Base-by-base conservation (phyloP, 2,329 filamentous ascomycete genomes). In the Fusarium compactum region DNA sequence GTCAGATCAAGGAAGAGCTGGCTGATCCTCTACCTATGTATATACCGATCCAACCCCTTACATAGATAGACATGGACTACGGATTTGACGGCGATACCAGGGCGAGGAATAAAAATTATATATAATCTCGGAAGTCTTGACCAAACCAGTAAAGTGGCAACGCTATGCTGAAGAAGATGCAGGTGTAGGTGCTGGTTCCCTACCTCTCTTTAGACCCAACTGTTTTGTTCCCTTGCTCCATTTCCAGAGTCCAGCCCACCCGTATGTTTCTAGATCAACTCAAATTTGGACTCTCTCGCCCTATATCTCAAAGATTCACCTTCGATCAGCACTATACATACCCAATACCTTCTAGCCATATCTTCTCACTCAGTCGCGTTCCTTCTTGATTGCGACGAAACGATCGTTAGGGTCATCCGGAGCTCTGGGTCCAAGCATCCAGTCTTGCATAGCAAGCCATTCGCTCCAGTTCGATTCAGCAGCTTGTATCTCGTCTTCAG, bases 371-470 rank as follows among this genome's bases (percentile, higher is more conserved):
- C 48, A 74, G 32, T 69, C 54, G 45, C 67, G 68, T 58, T 81
- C 78, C 47, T 73, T 74, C 65, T 81, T 80, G 41, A 81, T 66
- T 34, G 72, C 67, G 25, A 76, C 70, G 34, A 74, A 67, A 48
- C 76, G 73, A 43, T 78, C 73, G 18, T 69, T 70, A 27, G 75
- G 74, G n/a, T 76, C 70, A 5, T 61, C 58, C 32, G 91, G 92
- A 32, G 91, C 91, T 66, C 93, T 84, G 2, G 93, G 92, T 4
- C 95, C 95, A n/a, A 98, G 84, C 94, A 97, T 97, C 95, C 95
- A 98, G 80, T 98, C 95, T 80, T 97, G 94, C 93, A 98, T 97
- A 15, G 93, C 93, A 32, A 98, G 83, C 95, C 95, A 98, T 76
- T 95, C 91, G 78, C 94, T 97, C 96, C 96, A 99, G 64, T 87